phyloP scores from a whole-genome alignment of 257 asterid genomes.

The Solanum corneliomulleri region DNA sequence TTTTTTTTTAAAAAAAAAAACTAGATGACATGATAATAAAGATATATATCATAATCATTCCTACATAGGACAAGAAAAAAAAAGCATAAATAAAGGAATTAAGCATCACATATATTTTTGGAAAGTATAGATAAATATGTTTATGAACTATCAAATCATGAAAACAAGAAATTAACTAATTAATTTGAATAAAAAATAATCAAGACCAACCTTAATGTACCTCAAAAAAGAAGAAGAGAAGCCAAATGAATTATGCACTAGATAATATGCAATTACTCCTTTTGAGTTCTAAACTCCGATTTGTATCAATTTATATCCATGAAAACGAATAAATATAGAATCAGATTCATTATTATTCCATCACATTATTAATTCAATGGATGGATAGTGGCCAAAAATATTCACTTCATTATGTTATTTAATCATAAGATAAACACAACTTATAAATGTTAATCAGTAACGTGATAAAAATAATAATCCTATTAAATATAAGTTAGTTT shows the following conservation, averaged over 20 bases:
- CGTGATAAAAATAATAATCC: background rate
- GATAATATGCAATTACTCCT: background rate
- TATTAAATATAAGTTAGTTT: background rate
- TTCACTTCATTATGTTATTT: background rate
- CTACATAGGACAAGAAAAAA: background rate
- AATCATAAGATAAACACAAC: background rate
- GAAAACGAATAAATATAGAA: background rate
- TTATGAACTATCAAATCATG: background rate
- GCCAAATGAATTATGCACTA: background rate
- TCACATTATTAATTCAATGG: background rate
- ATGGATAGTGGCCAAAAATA: background rate
- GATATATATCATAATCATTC: background rate
- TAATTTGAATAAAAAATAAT: background rate
- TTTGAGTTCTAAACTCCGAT: background rate
- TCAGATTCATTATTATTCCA: background rate
- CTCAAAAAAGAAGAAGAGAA: background rate
- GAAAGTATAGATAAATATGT: background rate
- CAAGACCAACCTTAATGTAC: background rate
- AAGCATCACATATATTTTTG: background rate
- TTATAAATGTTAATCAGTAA: background rate
- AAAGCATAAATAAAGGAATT: background rate
- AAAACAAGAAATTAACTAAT: background rate
- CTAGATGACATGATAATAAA: background rate
- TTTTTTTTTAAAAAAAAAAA: background rate
- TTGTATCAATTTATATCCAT: background rate